Base-by-base conservation (phyloP, 352 stramenopile species). In the Globisporangium carolinianum region DNA sequence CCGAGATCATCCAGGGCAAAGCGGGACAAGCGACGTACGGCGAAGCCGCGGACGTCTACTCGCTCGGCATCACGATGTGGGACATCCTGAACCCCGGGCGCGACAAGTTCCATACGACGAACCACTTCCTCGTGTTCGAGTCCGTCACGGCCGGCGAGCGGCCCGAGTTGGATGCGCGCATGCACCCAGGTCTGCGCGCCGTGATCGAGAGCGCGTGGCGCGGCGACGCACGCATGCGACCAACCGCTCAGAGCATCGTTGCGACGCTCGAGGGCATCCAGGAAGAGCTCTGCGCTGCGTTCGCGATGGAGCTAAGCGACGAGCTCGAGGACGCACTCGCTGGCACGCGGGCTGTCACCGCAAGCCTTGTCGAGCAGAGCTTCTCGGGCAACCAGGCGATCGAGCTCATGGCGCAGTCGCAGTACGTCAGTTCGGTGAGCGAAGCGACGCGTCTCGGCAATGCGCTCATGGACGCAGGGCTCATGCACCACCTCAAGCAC, bases 61-160 rank as follows among this genome's bases (percentile, higher is more conserved):
- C 75, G n/a, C 61, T 92, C 48, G 81, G 60, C 37, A 81, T 91
- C 48, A 89, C 79, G 6, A 72, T 91, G 55, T 91, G 81, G 81
- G 78, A 91, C 42, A 75, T 92, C 4, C 49, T 86, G 41, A 69
- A 87, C 55, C 77, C 77, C 0, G 67, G 73, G 4, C 55, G 63
- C 43, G 75, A 80, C 46, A 86, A 86, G 51, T 87, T 79, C 45
- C 73, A 71, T 11, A 68, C 68, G 6, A 79, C 71, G 46, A 86
- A 87, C 59, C 73, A 87, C 65, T 77, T 86, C 43, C 65, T 73
- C 11, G 57, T 87, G n/a, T 86, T 86, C 45, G 61, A 82, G 41
- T 41, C 70, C 32, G 73, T 87, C 3, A 64, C 76, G 5, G 71
- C 76, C 41, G 75, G 77, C 15, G 55, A 83, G 9, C 75, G 75